phyloP scores from a whole-genome alignment of 176 grass and related monocot species.

The Lolium multiflorum region DNA sequence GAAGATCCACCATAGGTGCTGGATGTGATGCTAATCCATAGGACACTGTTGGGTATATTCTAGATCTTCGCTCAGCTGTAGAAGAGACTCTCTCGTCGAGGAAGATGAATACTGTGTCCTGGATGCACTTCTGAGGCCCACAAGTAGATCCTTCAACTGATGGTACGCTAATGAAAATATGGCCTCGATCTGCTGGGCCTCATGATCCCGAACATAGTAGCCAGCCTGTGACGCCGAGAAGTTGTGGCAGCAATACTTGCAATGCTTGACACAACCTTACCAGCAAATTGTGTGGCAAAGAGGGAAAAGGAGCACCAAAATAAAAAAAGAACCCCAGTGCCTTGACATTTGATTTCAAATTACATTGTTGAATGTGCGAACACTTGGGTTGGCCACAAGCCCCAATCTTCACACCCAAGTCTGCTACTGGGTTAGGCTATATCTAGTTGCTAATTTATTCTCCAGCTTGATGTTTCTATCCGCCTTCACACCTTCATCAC shows the following conservation, averaged over 20 bases:
- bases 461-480: slow-evolving; percentile 20
- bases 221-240: neutral
- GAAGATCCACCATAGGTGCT: neutral
- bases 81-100: neutral
- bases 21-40: neutral
- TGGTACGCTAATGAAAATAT: neutral
- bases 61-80: neutral
- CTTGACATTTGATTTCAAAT: neutral
- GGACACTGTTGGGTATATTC: neutral
- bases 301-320: neutral
- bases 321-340: neutral
- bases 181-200: slow-evolving; percentile 12
- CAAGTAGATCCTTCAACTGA: neutral
- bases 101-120: neutral
- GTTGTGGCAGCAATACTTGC: neutral
- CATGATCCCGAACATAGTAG: neutral
- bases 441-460: slow-evolving; percentile 37
- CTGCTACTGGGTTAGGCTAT: neutral
- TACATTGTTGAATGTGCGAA: neutral
- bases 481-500: slow-evolving; percentile 10
- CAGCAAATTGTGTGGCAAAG: neutral
- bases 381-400: neutral
- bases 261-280: slow-evolving; percentile 4
- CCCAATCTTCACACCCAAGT: neutral
- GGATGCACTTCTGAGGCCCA: neutral